A percentile compares a stretch with the other conserved stretches of the same genome.
phyloP scores from a whole-genome alignment of 495 filamentous ascomycete genomes.

The Pyronema domesticum region DNA sequence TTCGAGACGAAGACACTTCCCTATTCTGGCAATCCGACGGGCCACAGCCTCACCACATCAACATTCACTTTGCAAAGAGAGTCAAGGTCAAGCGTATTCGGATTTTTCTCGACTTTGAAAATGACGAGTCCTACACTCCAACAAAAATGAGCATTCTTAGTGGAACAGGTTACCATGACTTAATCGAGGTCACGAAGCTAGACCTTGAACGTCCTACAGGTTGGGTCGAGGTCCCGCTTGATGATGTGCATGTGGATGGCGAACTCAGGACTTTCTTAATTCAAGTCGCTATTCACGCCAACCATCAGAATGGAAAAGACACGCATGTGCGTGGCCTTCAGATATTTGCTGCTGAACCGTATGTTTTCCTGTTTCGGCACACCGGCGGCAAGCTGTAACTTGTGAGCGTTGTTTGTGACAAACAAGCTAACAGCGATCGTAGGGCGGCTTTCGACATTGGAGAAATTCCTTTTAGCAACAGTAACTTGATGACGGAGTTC shows the following conservation, averaged over 20 bases:
- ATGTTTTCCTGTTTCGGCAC: slow-evolving; percentile 1
- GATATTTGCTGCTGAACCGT: slow-evolving; percentile 58
- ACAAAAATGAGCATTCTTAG: slow-evolving; percentile 74
- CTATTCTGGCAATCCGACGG: slow-evolving; percentile 97
- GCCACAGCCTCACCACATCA: slow-evolving; percentile 84
- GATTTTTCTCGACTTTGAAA: slow-evolving; percentile 74
- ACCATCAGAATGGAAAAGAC: slow-evolving; percentile 98
- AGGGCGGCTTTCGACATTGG: slow-evolving; percentile 14
- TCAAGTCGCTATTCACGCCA: slow-evolving; percentile 75
- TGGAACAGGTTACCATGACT: slow-evolving; percentile 72
- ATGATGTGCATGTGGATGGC: slow-evolving; percentile 34
- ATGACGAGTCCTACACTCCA: slow-evolving; percentile 94
- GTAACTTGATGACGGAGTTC: slow-evolving; percentile 17
- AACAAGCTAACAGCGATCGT: background rate
- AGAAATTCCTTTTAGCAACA: slow-evolving; percentile 18
- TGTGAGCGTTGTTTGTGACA: background rate
- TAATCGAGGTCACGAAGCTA: slow-evolving; percentile 66
- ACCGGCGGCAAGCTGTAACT: background rate
- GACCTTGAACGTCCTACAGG: slow-evolving; percentile 63
- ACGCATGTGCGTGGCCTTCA: slow-evolving; percentile 90
- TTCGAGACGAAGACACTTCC: slow-evolving; percentile 57
- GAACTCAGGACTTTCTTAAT: slow-evolving; percentile 67
- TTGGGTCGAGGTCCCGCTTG: slow-evolving; percentile 72
- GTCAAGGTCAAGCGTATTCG: slow-evolving; percentile 69
- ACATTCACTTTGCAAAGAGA: slow-evolving; percentile 84